Base-by-base conservation (phyloP, 2,329 filamentous ascomycete species). In the Penicillium expansum region DNA sequence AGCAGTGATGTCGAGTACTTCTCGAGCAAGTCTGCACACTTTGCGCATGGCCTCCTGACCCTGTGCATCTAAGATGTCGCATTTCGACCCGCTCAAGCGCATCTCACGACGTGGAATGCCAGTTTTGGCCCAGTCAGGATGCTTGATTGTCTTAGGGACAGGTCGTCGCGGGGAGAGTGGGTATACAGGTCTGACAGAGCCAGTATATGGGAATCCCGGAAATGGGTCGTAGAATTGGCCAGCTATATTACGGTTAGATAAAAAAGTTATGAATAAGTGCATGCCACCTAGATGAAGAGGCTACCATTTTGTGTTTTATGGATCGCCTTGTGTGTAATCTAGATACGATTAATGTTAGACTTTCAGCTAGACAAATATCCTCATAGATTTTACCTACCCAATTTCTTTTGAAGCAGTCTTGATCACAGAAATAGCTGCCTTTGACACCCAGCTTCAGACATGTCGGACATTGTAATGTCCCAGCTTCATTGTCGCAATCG, bases 331-430 rank as follows among this genome's bases (percentile, higher is more conserved):
- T 57, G 60, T 44, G 56, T 41, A 38, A 22, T 45, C 59, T 59
- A 4, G 11, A 45, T 20, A 61, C 35, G 56, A 48, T 64, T 24
- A 30, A 22, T n/a, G 9, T 47, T 22, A 47, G 32, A 30, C 24
- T 38, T 8, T 27, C 32, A 18, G 4, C 20, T 16, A 27, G 38
- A 32, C 14, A 14, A 20, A 10, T 44, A 30, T 44, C 3, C n/a
- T 7, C 5, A 8, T 6, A 10, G 43, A 38, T 44, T 1, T 59
- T 63, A 69, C 83, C 64, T 82, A 96, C 92, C 92, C 92, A 97
- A 80, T 90, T 96, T 75, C 85, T 88, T 82, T 96, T 96, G 79
- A 97, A 97, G 79, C 92, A 97, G 65, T 96, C 92, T 75, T 97
- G 92, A 14, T 90, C 89, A 79, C 92, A 97, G 77, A 96, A 97